Conservation (phyloP, 2,329 filamentous ascomycete species). For the Beauveria bassiana region DNA sequence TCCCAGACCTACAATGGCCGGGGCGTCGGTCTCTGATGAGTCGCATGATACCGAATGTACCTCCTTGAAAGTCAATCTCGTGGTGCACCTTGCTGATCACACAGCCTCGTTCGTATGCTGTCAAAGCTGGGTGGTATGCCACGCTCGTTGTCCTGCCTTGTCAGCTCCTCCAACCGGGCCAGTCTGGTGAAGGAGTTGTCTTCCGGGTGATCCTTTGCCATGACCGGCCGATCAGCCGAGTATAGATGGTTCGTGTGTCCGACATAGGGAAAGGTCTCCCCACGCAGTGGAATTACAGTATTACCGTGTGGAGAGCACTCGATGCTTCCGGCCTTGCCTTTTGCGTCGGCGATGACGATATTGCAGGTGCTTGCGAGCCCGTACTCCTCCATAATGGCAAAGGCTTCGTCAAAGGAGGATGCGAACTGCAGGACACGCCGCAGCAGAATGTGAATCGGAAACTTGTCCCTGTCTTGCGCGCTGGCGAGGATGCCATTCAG, state of each 20-base stretch:
- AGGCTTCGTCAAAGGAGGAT: neutral
- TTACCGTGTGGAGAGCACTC: neutral
- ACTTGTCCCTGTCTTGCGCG: neutral
- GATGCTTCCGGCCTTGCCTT: neutral
- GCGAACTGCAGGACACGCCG: slow-evolving; percentile 1
- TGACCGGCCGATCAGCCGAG: neutral
- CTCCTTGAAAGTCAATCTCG: too few relatives aligned
- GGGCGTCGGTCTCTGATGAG: too few relatives aligned
- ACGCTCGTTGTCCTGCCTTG: neutral
- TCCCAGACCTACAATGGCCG: too few relatives aligned
- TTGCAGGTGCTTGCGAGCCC: neutral
- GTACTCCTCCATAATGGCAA: neutral
- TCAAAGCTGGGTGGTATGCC: neutral
- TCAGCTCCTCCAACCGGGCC: neutral
- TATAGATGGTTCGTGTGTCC: neutral
- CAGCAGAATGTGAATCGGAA: neutral
- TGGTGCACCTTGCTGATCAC: neutral
- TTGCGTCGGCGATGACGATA: neutral
- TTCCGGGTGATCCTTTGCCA: neutral
- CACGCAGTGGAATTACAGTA: neutral
- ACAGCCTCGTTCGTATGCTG: neutral
- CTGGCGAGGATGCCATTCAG: slow-evolving; percentile 3
- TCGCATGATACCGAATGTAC: too few relatives aligned
- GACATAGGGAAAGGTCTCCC: neutral
- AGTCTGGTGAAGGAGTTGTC: neutral